Evolutionary conservation across 1,139 yeast species (phyloP).

Genomic region (Wickerhamomyces sp.): DNA sequence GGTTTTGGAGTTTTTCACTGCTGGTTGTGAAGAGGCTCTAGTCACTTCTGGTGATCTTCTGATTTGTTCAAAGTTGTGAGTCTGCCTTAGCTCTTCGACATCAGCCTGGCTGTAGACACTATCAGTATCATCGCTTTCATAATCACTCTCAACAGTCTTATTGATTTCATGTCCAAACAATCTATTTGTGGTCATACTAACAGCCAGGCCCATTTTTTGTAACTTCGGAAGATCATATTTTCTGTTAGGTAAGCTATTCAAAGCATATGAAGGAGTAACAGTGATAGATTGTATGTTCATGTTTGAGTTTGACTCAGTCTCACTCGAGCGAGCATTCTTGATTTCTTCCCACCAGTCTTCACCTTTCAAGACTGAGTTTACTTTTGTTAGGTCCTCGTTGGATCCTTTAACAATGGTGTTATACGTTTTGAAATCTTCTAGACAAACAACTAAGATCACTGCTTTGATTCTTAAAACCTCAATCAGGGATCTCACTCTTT

Average conservation of each 20-base stretch:
- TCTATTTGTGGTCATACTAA: slow-evolving; percentile 64
- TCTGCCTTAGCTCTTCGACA: slow-evolving; percentile 6
- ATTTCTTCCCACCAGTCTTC: slow-evolving; percentile 68
- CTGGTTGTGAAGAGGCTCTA: slow-evolving; percentile 1
- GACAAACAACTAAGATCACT: slow-evolving; percentile 62
- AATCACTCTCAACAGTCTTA: slow-evolving; percentile 26
- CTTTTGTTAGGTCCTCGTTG: slow-evolving; percentile 27
- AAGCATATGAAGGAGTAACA: slow-evolving; percentile 17
- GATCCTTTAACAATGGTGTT: slow-evolving; percentile 74
- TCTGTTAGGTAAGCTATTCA: slow-evolving; percentile 20
- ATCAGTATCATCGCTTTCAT: slow-evolving; percentile 18
- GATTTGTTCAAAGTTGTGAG: slow-evolving; percentile 1
- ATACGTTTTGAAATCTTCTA: slow-evolving; percentile 62
- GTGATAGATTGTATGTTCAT: slow-evolving; percentile 17
- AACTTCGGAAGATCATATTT: slow-evolving; percentile 50
- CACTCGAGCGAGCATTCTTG: slow-evolving; percentile 34
- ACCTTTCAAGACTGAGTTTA: slow-evolving; percentile 31
- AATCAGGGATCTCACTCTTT: slow-evolving; percentile 55
- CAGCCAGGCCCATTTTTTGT: slow-evolving; percentile 69
- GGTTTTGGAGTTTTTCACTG: not conserved
- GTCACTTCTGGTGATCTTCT: slow-evolving; percentile 7
- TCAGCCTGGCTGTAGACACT: slow-evolving; percentile 16
- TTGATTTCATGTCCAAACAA: slow-evolving; percentile 32
- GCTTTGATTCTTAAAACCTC: slow-evolving; percentile 83
- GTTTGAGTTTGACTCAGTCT: slow-evolving; percentile 17